Evolutionary conservation across 1,139 yeast genomes (phyloP), one percentile per base, ranked within the genome.

Genomic region (Groenewaldozyma auringiensis): DNA sequence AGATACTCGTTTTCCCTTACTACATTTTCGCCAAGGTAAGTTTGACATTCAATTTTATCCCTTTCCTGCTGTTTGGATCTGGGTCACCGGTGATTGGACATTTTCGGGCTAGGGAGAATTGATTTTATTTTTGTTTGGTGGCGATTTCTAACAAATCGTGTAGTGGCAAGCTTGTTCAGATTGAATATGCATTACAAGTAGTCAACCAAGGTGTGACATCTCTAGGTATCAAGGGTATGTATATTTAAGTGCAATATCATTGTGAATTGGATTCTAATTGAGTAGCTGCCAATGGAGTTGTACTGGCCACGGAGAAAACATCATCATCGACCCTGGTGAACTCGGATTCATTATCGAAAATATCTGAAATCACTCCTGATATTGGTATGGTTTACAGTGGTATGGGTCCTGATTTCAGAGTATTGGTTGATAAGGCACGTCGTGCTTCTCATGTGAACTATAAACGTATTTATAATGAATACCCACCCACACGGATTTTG

Each of bases 321-420:
- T 77, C 92, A 40, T 77, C 83, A 45, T 87, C 96, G 8, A 73
- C 83, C 21, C 75, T 94, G 54, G 76, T 88, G 52, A 81, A 86
- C 57, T 70, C 78, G 29, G 95, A 84, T 46, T 77, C 88, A 46
- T 74, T 84, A 51, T 75, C 82, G 46, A 94, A 94, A 63, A 82
- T 94, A 37, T 83, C 87, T 46, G 70, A 79, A 49, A 78, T 94
- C 58, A 88, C 98, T 1, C 98, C 98, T 36, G 88, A 92, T 62
- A 86, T 92, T 54, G 98, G 97, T 49, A 87, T 92, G 78, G 88
- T 95, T 3, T 94, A 94, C 68, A 78, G 96, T 16, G 99, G 99
- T 25, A 89, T 94, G 97, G 98, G 98, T 13, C 98, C 99, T 18
- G 99, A 94, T 66, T 94, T 85, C 71, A 76, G 99, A 55, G 95